Base-by-base conservation (phyloP, 495 filamentous ascomycete genomes). In the Rhizodiscina lignyota region DNA sequence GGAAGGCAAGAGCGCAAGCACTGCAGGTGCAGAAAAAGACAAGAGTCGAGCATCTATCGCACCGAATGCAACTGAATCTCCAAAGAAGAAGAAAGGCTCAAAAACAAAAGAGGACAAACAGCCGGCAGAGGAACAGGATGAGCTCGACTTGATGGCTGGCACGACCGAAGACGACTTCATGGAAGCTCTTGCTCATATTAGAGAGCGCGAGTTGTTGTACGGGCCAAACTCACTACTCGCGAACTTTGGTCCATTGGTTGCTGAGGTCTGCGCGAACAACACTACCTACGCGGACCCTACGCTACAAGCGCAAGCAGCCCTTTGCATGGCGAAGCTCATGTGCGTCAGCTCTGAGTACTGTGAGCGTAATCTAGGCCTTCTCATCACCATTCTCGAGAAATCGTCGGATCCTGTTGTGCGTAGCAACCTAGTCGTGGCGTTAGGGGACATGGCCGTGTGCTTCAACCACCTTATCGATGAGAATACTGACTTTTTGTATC, bases 381-480 rank as follows among this genome's bases (percentile, higher is more conserved):
- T 99, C 37, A 91, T 99, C 58, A 99, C 89, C 11, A 94, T 96
- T 47, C 83, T 99, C 64, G 89, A 94, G 56, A 78, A 82, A 4
- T 93, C 83, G 10, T 67, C 79, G 27, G 80, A 94, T 42, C 77
- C 89, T 2, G 87, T 84, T 20, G 85, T 84, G 22, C 74, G 89
- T 27, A 86, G 79, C 49, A 99, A 99, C 52, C 84, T 86, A 8
- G 89, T 99, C 21, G 91, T 99, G 42, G 86, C 91, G 0, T 69
- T 99, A 0, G 89, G 91, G 26, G 89, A 99, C 41, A 99, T 99
- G 89, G 89, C 89, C 0, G 89, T 99, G 15, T 94, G 85, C 66
- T 96, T 96, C 66, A 99, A 99, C 51, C 89, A 99, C 46, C 72
- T 99, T 24, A 94, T 99, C 38, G 89, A 99, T 48, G 89, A 99